A percentile compares a stretch with the other conserved stretches of the same genome.
Conservation (phyloP, 306 rosid species). For the Prunus salicina region DNA sequence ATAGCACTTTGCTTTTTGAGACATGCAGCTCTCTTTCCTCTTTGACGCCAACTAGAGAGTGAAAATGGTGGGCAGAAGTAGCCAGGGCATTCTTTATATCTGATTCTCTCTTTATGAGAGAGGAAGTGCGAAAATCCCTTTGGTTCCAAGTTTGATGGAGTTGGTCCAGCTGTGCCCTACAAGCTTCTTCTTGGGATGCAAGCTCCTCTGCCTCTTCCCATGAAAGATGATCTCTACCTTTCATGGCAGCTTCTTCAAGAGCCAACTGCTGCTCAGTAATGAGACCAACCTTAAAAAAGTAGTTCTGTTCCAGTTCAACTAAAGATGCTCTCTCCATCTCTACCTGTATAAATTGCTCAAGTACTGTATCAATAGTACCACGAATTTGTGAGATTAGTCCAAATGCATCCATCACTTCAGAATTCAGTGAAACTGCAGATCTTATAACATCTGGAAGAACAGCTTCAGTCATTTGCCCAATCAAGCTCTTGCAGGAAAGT, state of each 20-base stretch:
- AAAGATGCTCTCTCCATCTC: conserved; percentile 76
- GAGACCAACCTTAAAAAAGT: conserved; percentile 77
- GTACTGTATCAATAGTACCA: conserved; percentile 75
- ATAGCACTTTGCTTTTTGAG: conserved; percentile 55
- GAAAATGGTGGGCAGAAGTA: conserved; percentile 66
- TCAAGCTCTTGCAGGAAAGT: conserved; percentile 60
- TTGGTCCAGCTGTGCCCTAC: conserved; percentile 84
- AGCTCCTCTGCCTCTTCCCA: conserved; percentile 99
- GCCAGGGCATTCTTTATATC: conserved; percentile 70
- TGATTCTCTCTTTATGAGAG: conserved; percentile 80
- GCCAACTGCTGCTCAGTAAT: conserved; percentile 90
- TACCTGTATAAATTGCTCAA: conserved; percentile 82
- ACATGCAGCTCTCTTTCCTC: conserved; percentile 54
- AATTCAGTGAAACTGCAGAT: conserved; percentile 70
- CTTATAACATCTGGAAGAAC: conserved; percentile 77
- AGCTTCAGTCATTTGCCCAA: conserved; percentile 74
- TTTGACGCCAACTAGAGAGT: conserved; percentile 49
- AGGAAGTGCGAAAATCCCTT: conserved; percentile 62
- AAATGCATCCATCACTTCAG: conserved; percentile 92
- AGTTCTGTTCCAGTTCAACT: conserved; percentile 79
- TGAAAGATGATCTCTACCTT: conserved; percentile 91
- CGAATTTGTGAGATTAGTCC: conserved; percentile 87
- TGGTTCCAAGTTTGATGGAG: conserved; percentile 95
- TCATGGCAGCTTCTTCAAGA: conserved; percentile 89
- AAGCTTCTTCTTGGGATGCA: conserved; percentile 94